A percentile compares a stretch with the other conserved stretches of the same genome.
Conservation (phyloP, 2,329 filamentous ascomycete genomes). For the Cladosporium velox region DNA sequence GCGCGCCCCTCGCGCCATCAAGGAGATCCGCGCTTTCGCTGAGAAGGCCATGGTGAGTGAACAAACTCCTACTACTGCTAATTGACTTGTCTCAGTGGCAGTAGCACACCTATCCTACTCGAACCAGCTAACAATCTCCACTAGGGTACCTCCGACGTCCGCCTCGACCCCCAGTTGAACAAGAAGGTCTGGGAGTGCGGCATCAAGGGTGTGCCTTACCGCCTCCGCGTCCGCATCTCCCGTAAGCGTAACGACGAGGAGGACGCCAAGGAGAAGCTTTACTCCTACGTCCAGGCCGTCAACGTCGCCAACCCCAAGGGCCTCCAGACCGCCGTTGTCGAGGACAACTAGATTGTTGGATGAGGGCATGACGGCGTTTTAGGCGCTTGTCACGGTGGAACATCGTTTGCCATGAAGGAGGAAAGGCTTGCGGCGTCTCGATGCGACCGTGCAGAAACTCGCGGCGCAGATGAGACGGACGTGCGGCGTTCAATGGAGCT, state of each 20-base stretch:
- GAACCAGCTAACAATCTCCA: constrained; percentile 11
- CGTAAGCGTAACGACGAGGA: constrained; percentile 99
- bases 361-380: constrained; percentile 19
- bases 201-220: constrained; percentile 98
- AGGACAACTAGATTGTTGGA: constrained; percentile 55
- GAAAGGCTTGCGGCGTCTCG: constrained; percentile 18
- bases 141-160: constrained; percentile 94
- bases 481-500: constrained; percentile 19
- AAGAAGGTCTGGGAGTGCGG: constrained; percentile 99
- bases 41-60: constrained; percentile 88
- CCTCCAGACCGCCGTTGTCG: constrained; percentile 86
- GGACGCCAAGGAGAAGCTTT: constrained; percentile 98
- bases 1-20: constrained; percentile 96
- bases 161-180: constrained; percentile 97
- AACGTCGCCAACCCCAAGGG: constrained; percentile 99
- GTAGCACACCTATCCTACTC: neutral
- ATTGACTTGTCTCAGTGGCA: neutral
- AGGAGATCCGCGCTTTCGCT: constrained; percentile 98
- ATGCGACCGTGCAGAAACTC: constrained; percentile 16
- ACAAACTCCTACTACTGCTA: neutral
- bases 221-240: constrained; percentile 96
- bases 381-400: constrained; percentile 21
- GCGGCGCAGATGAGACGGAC: constrained; percentile 18
- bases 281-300: constrained; percentile 99
- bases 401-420: constrained; percentile 19